Conservation (phyloP, 306 rosid species). For the Vigna hirtella region DNA sequence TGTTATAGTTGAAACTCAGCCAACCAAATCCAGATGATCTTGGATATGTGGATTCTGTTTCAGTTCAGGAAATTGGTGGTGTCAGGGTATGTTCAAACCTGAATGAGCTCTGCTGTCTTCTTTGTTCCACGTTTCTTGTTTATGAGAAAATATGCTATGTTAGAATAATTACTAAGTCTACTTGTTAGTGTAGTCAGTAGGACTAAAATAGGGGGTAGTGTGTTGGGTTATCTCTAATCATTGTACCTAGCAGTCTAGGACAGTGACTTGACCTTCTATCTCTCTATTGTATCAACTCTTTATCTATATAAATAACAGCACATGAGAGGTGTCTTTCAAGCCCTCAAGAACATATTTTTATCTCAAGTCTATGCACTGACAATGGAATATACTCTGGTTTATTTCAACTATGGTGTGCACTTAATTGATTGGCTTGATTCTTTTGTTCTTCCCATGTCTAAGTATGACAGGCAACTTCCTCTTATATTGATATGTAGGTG, state of each 20-base stretch:
- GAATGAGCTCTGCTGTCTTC: constrained; percentile 14
- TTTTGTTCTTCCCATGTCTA: not conserved
- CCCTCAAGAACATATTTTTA: too few species aligned
- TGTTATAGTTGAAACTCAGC: constrained; percentile 83
- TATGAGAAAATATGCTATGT: not conserved
- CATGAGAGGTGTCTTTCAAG: too few species aligned
- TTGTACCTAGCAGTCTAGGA: too few species aligned
- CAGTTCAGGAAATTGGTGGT: constrained; percentile 96
- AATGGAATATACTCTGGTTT: not conserved
- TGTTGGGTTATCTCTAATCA: too few species aligned
- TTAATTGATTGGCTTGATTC: not conserved
- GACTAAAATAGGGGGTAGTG: too few species aligned
- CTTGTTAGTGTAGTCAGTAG: too few species aligned
- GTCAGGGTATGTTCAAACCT: constrained; percentile 65
- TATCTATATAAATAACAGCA: too few species aligned
- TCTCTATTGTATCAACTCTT: too few species aligned
- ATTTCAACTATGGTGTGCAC: too few species aligned
- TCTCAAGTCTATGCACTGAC: not conserved
- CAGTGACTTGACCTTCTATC: too few species aligned
- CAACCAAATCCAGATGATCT: constrained; percentile 93
- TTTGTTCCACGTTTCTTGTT: constrained; percentile 23
- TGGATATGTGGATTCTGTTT: constrained; percentile 84
- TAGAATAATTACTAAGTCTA: too few species aligned
- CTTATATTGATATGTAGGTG: constrained; percentile 53
- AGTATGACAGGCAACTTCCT: constrained; percentile 3